Conservation (phyloP, 495 filamentous ascomycete species). For the Neurospora tetrasperma region DNA sequence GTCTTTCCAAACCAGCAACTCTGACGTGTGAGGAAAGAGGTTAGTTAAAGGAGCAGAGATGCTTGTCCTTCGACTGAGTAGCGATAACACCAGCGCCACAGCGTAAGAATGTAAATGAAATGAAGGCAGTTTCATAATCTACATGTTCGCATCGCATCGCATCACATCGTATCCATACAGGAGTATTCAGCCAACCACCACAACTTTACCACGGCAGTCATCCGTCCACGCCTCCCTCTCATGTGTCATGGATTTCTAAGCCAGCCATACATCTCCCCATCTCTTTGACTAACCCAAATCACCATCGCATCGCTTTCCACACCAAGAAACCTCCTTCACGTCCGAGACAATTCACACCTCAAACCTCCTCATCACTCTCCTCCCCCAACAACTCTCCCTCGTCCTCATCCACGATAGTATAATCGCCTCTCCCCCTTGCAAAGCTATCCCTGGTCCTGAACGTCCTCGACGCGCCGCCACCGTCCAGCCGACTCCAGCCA, state of each 20-base stretch:
- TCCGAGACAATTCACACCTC: constrained; percentile 6
- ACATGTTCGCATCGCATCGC: not conserved
- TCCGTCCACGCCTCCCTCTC: not conserved
- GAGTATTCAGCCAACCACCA: not conserved
- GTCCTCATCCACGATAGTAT: constrained; percentile 78
- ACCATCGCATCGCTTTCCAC: not conserved
- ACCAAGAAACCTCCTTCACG: not conserved
- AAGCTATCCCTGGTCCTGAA: constrained; percentile 82
- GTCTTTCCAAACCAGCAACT: not conserved
- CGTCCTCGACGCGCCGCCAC: constrained; percentile 39
- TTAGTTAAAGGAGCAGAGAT: not conserved
- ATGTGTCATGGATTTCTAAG: not conserved
- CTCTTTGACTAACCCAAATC: not conserved
- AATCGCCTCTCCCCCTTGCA: constrained; percentile 72
- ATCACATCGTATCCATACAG: not conserved
- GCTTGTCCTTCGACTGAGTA: not conserved
- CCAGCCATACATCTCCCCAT: not conserved
- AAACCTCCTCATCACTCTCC: constrained; percentile 85
- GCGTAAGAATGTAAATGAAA: not conserved
- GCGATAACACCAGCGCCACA: not conserved
- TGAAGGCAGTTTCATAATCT: not conserved
- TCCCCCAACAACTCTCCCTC: constrained; percentile 88
- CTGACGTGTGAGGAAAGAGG: not conserved
- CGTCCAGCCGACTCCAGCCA: constrained; percentile 35
- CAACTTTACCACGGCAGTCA: not conserved